Evolutionary conservation across 148 eudicot species (phyloP).

Genomic region (Rhododendron molle): DNA sequence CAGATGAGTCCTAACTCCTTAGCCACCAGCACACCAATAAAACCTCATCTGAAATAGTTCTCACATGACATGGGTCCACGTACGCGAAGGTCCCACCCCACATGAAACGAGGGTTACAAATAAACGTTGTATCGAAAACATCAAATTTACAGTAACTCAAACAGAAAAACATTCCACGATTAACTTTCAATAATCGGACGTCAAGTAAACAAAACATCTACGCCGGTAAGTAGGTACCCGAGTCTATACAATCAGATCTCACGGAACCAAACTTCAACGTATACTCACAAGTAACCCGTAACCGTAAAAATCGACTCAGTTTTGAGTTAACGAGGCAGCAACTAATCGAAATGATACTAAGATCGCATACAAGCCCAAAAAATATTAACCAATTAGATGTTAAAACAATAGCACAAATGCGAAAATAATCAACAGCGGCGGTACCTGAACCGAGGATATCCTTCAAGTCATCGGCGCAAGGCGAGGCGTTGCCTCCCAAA

Average conservation of each 20-base stretch:
- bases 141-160: not conserved
- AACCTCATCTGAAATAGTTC: not conserved
- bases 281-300: no score
- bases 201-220: no score
- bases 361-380: not conserved
- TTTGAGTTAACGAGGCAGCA: not conserved
- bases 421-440: not conserved
- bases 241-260: not conserved
- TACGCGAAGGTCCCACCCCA: no score
- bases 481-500: slow-evolving; percentile 65
- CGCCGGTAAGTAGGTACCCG: not conserved
- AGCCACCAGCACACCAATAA: not conserved
- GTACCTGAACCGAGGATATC: slow-evolving; percentile 59
- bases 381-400: no score
- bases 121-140: not conserved
- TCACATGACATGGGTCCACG: no score
- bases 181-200: not conserved
- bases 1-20: no score
- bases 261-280: not conserved
- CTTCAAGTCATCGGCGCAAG: slow-evolving; percentile 51
- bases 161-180: not conserved
- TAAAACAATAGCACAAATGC: not conserved
- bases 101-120: not conserved
- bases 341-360: not conserved
- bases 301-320: not conserved